Conservation (phyloP, 1,284 basidiomycete genomes). For the Boletellus deceptivus region DNA sequence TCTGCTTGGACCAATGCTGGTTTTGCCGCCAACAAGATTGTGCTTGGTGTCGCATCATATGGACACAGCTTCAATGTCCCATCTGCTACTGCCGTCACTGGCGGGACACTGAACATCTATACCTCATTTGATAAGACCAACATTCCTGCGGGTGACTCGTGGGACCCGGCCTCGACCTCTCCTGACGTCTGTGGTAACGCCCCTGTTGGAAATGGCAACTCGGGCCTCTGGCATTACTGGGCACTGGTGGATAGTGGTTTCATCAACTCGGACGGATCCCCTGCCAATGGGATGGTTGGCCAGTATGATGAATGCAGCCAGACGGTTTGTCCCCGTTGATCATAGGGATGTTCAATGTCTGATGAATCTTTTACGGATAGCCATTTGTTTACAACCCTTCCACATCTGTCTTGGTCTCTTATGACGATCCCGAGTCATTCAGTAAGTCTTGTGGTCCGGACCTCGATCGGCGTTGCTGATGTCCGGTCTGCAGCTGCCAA, state of each 20-base stretch:
- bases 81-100: constrained; percentile 39
- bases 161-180: constrained; percentile 46
- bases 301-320: constrained; percentile 63
- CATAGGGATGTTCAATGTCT: not conserved
- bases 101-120: constrained; percentile 41
- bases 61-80: constrained; percentile 55
- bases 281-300: constrained; percentile 47
- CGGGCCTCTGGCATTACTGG: constrained; percentile 56
- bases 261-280: constrained; percentile 51
- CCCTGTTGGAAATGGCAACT: constrained; percentile 33
- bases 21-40: constrained; percentile 75
- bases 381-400: constrained; percentile 61
- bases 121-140: constrained; percentile 47
- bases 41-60: constrained; percentile 80
- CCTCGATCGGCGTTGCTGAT: not conserved
- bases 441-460: constrained; percentile 19
- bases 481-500: constrained; percentile 41
- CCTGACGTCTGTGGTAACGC: constrained; percentile 54
- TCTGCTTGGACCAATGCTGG: constrained; percentile 74
- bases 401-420: constrained; percentile 56
- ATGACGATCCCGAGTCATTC: constrained; percentile 58
- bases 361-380: constrained; percentile 34
- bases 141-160: constrained; percentile 53
- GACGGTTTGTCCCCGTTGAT: constrained; percentile 48
- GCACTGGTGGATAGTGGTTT: constrained; percentile 55